These are phyloP conservation scores for Skeletonema menzelii DNA, from an alignment of 108 stramenopile genomes.

Conservation along the genomic window DNA sequence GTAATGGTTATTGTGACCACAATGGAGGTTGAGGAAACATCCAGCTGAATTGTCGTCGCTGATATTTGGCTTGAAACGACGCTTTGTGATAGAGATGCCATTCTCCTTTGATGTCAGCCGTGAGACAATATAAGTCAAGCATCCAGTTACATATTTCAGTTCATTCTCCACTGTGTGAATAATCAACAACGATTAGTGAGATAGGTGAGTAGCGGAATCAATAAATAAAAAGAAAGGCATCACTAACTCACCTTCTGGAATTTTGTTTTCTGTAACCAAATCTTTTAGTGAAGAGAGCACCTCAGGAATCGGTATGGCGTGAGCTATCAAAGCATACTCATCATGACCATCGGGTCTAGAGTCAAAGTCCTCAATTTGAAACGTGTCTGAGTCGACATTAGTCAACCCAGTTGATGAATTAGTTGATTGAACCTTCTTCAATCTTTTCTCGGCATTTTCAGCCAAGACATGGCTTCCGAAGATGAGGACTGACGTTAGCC, in stretches of 20 bases:
- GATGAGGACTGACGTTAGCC: slow-evolving; percentile 65
- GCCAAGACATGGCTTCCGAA: slow-evolving; percentile 70
- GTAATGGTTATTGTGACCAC: slow-evolving; percentile 89
- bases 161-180: slow-evolving; percentile 57
- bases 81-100: slow-evolving; percentile 31
- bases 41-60: slow-evolving; percentile 39
- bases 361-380: slow-evolving; percentile 68
- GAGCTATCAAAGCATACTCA: slow-evolving; percentile 51
- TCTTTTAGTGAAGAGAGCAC: slow-evolving; percentile 58
- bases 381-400: slow-evolving; percentile 4
- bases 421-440: neutral
- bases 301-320: slow-evolving; percentile 82
- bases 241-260: slow-evolving; percentile 27
- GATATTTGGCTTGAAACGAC: slow-evolving; percentile 8
- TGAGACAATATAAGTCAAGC: slow-evolving; percentile 65
- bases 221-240: neutral
- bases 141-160: slow-evolving; percentile 60
- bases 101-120: slow-evolving; percentile 56
- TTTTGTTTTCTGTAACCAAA: slow-evolving; percentile 37
- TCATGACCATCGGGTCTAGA: slow-evolving; percentile 60
- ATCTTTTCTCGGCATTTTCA: slow-evolving; percentile 59
- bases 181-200: too few species aligned
- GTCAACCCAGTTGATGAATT: neutral
- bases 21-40: slow-evolving; percentile 78
- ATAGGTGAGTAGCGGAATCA: neutral